Percentiles rank a stretch among this genome's conserved stretches.
Evolutionary conservation across 2,329 filamentous ascomycete species (phyloP).

Genomic region (Pestalotiopsis sp.): DNA sequence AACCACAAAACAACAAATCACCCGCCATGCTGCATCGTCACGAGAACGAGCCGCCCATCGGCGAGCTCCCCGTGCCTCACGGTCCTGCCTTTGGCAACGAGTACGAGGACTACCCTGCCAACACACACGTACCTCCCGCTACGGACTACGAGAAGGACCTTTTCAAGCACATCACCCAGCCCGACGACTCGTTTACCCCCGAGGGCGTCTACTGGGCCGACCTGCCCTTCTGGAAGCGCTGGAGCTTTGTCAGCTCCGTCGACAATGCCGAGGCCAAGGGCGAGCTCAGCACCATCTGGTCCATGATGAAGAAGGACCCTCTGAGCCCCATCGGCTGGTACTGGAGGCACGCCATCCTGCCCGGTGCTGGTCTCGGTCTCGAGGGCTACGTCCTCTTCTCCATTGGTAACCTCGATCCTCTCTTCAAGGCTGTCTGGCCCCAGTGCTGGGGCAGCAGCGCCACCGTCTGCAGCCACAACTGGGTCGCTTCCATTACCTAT

Average conservation of each 20-base stretch:
- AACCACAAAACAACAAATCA: neutral
- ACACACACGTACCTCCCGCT: constrained; percentile 36
- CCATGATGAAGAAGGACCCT: constrained; percentile 85
- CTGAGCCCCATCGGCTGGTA: constrained; percentile 85
- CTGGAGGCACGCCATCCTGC: constrained; percentile 87
- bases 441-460: constrained; percentile 70
- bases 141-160: constrained; percentile 58
- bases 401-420: constrained; percentile 86
- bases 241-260: constrained; percentile 75
- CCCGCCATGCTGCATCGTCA: constrained; percentile 34
- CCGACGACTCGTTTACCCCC: constrained; percentile 83
- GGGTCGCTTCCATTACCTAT: constrained; percentile 85
- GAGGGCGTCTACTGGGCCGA: constrained; percentile 95
- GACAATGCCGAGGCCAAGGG: constrained; percentile 70
- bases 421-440: constrained; percentile 77
- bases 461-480: constrained; percentile 73
- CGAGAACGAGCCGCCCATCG: constrained; percentile 46
- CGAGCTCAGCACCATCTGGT: constrained; percentile 70
- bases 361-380: constrained; percentile 87
- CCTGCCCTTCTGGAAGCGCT: constrained; percentile 69
- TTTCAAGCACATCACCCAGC: constrained; percentile 81
- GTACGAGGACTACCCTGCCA: constrained; percentile 47
- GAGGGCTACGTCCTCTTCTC: constrained; percentile 98
- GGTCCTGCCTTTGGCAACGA: constrained; percentile 53
- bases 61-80: constrained; percentile 60